Evolutionary conservation across 352 stramenopile genomes (phyloP), one percentile per base, ranked within the genome.

Genomic region (Phytopythium cucurbitacearum): DNA sequence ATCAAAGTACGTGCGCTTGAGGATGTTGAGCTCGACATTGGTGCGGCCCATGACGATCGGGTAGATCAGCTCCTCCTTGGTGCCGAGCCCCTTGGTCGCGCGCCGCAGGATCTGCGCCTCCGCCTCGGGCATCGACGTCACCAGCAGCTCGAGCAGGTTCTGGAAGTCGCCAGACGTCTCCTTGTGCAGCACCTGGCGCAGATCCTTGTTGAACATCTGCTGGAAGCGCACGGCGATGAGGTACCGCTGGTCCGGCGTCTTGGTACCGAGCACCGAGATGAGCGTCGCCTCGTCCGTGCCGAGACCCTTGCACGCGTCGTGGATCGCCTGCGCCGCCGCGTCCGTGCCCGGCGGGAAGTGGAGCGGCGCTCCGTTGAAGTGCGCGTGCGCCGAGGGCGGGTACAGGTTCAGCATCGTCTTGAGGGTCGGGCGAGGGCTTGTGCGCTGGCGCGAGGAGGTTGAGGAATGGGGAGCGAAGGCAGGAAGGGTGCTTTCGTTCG

Each of bases 1-100:
- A 36, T 87, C 72, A 51, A 78, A 90, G 65, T 76, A 92, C 0
- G 81, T 85, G 65, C 88, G 87, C 66, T 90, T 90, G 47, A 92
- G 71, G 57, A 92, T 89, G 57, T 65, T 65, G 45, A 92, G 73
- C 57, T 92, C 81, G 8, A 62, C 62, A 57, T 88, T 87, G 3
- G 81, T 88, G 56, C 81, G 73, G 33, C 78, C 78, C 37, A 87
- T 75, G 34, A 87, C 55, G 11, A 81, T 64, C 12, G 77, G 81
- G 65, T 80, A 90, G 55, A 89, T 81, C 44, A 83, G 66, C 47
- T 83, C 80, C 55, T 92, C 81, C 12, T 64, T 70, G n/a, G 81
- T 92, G 59, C 81, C 81, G 0, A 62, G 8, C 8, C 81, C 81
- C 64, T 88, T 86, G 57, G 79, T 90, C 44, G 81, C 79, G 15